Evolutionary conservation across 1,139 yeast species (phyloP), one percentile per base, ranked within the genome.

Genomic region (Magnusiomyces ingens): DNA sequence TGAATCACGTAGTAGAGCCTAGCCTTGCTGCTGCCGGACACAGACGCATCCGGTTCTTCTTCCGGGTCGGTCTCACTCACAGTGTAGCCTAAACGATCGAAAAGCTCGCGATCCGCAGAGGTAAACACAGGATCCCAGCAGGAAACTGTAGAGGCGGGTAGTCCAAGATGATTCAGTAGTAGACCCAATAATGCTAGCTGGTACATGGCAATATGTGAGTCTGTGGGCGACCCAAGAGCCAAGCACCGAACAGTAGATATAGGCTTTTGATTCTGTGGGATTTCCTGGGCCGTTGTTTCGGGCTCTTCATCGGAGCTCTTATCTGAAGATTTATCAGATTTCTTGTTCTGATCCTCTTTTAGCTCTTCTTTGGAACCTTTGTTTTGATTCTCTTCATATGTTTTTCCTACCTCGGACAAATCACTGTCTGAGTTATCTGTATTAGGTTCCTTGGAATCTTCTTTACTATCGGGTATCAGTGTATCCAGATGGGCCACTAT

Each of bases 171-270:
- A 0, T 64, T 64, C 0, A 67, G 64, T 1, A 85, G 51, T 32
- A 75, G 72, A 8, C 69, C 56, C 21, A 85, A 64, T 53, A 80
- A 68, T 1, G 89, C 89, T 15, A 84, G 65, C 65, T 86, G 95
- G 64, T 77, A 84, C 51, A 80, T 69, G 1, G 93, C 86, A 22
- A 80, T 78, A 21, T 66, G 70, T 53, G 81, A 79, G 11, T 75
- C 77, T 11, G 76, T 65, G 2, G 89, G 87, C 3, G 83, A 77
- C 0, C 95, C 95, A 15, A 86, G 69, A 0, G 94, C 95, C 38
- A 86, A 67, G 62, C 94, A 86, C 61, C 90, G 71, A 52, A 85
- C 74, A 22, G 58, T 60, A 1, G 62, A 60, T 26, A 59, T 36
- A 45, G 4, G 55, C 26, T 12, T 36, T 13, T n/a, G 22, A 6